These are phyloP conservation scores for Euphorbia celastroides DNA, from an alignment of 441 rosid genomes.

Conservation along the genomic window DNA sequence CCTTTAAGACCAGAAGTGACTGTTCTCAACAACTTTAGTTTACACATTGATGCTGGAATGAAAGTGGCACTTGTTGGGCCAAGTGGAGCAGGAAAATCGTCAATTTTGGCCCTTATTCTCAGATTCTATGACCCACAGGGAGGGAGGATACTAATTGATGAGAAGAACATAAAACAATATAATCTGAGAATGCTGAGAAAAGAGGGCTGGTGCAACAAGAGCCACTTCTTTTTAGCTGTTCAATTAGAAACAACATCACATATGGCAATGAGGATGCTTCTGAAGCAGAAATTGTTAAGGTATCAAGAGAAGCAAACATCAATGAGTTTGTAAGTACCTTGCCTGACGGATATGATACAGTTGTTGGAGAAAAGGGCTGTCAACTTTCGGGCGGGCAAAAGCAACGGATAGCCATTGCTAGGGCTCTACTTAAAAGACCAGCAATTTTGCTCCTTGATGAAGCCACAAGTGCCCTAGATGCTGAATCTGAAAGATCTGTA, in stretches of 20 bases:
- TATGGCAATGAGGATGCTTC: conserved; percentile 40
- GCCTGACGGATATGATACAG: conserved; percentile 49
- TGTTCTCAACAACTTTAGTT: conserved; percentile 45
- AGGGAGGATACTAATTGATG: conserved; percentile 38
- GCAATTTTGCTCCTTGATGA: conserved; percentile 58
- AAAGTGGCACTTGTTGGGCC: conserved; percentile 60
- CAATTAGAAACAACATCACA: conserved; percentile 30
- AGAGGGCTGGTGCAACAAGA: conserved; percentile 49
- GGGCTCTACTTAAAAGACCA: conserved; percentile 53
- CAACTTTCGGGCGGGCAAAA: conserved; percentile 69
- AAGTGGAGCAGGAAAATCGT: conserved; percentile 71
- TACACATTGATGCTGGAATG: conserved; percentile 44
- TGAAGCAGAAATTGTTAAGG: conserved; percentile 48
- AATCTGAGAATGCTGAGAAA: conserved; percentile 41
- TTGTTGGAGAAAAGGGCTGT: conserved; percentile 71
- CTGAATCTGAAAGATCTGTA: conserved; percentile 51
- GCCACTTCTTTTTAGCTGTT: conserved; percentile 39
- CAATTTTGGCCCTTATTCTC: conserved; percentile 48
- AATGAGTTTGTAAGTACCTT: conserved; percentile 50
- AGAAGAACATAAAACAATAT: conserved; percentile 32
- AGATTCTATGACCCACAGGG: conserved; percentile 42
- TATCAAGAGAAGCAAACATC: conserved; percentile 45
- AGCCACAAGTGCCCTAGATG: conserved; percentile 68
- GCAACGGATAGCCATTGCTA: conserved; percentile 60
- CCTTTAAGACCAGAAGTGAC: conserved; percentile 52